A percentile compares a stretch with the other conserved stretches of the same genome.
Conservation (phyloP, 805 yeast species). For the Citeromyces matritensis region DNA sequence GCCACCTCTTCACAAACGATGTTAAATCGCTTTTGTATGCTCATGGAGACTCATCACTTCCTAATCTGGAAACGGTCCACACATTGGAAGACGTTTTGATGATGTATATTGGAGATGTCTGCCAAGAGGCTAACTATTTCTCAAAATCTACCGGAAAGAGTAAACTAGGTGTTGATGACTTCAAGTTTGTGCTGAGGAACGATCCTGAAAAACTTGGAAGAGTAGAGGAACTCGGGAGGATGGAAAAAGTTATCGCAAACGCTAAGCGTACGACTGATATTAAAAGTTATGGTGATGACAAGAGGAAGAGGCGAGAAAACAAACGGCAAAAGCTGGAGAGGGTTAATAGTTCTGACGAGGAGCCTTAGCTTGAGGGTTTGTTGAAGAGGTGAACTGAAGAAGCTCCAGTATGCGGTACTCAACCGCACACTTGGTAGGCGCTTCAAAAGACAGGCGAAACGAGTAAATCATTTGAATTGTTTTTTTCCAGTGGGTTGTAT, state of each 20-base stretch:
- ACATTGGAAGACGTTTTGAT: slow-evolving; percentile 55
- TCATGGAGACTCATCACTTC: slow-evolving; percentile 58
- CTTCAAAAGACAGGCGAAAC: too few species aligned
- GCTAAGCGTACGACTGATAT: too few species aligned
- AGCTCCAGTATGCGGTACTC: too few species aligned
- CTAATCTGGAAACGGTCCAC: slow-evolving; percentile 49
- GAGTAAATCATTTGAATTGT: too few species aligned
- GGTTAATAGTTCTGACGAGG: too few species aligned
- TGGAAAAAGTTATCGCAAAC: slow-evolving; percentile 35
- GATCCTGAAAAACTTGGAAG: slow-evolving; percentile 60
- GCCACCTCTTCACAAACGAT: slow-evolving; percentile 20
- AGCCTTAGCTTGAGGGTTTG: too few species aligned
- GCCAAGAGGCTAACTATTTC: slow-evolving; percentile 33
- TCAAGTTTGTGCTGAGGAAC: slow-evolving; percentile 51
- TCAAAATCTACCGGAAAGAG: slow-evolving; percentile 32
- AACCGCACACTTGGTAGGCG: too few species aligned
- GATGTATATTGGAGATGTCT: slow-evolving; percentile 43
- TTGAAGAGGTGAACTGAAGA: too few species aligned
- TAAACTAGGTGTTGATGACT: slow-evolving; percentile 58
- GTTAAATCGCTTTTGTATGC: slow-evolving; percentile 50
- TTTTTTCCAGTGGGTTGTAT: too few species aligned
- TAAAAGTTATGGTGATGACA: too few species aligned
- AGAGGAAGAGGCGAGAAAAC: too few species aligned
- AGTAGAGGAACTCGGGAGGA: slow-evolving; percentile 42
- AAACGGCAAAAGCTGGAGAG: too few species aligned